Evolutionary conservation across 2,329 filamentous ascomycete species (phyloP).

Genomic region (Colletotrichum chlorophyti): DNA sequence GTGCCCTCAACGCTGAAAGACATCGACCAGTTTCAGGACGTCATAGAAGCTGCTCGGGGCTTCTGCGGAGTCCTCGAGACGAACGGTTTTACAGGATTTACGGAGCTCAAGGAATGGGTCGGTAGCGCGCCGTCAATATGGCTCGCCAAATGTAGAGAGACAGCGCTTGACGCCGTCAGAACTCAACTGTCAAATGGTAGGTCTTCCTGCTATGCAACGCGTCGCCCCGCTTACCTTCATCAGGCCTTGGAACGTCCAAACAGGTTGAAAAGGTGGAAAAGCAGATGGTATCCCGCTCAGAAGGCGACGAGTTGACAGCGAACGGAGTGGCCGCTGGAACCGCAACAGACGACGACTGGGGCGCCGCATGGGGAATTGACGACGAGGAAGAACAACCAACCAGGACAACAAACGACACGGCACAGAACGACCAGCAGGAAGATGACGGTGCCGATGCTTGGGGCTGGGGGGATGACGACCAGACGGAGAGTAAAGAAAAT

Average conservation of each 20-base stretch:
- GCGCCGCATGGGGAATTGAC: slow-evolving; percentile 79
- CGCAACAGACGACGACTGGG: slow-evolving; percentile 70
- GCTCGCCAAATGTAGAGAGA: slow-evolving; percentile 84
- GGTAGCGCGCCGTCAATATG: slow-evolving; percentile 81
- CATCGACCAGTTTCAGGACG: slow-evolving; percentile 74
- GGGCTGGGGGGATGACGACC: slow-evolving; percentile 82
- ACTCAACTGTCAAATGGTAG: slow-evolving; percentile 68
- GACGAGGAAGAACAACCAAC: slow-evolving; percentile 49
- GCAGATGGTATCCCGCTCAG: slow-evolving; percentile 72
- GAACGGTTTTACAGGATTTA: slow-evolving; percentile 67
- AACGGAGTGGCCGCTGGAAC: slow-evolving; percentile 50
- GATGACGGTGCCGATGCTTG: slow-evolving; percentile 71
- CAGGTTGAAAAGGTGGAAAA: slow-evolving; percentile 86
- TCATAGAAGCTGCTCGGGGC: slow-evolving; percentile 67
- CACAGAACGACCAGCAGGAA: slow-evolving; percentile 33
- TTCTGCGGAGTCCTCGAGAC: slow-evolving; percentile 71
- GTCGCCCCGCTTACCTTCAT: background rate
- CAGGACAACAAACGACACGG: slow-evolving; percentile 34
- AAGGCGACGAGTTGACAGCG: slow-evolving; percentile 69
- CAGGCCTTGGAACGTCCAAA: slow-evolving; percentile 65
- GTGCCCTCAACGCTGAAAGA: slow-evolving; percentile 78
- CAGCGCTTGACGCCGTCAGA: slow-evolving; percentile 77
- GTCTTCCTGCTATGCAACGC: background rate
- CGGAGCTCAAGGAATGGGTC: slow-evolving; percentile 79
- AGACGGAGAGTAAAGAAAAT: slow-evolving; percentile 39